Evolutionary conservation across 225 moss, liverwort and hornwort genomes (phyloP), one percentile per base, ranked within the genome.

Genomic region (Straminergon stramineum): DNA sequence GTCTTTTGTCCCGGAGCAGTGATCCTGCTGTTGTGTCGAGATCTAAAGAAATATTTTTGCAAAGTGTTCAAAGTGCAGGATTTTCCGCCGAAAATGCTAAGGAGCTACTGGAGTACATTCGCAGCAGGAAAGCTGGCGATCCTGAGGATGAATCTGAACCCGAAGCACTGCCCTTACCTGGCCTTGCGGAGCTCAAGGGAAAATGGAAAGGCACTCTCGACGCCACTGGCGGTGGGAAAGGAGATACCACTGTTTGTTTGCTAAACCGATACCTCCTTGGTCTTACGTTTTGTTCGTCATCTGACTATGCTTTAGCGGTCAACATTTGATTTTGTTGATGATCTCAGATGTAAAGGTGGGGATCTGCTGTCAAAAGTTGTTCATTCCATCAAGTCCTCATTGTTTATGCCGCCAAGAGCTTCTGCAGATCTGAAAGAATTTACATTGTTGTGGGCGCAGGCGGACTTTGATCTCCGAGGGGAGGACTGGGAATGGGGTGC

Each of bases 401-500:
- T 86, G 60, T 39, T 69, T 34, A 53, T 21, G 61, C 15, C 43
- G 61, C 34, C 80, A 68, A 65, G 69, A 88, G 68, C 62, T 84
- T 87, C 79, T 83, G 67, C 83, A 85, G 75, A 81, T 58, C 74
- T 92, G 77, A 91, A 63, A 64, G 82, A 84, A 53, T 52, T 43
- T 86, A 32, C 73, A 52, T 90, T 77, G 81, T 84, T 73, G 73
- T 84, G 88, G 86, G 81, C 74, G 88, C 95, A 99, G 99, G 99
- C 97, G 87, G 99, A 99, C 93, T 99, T 99, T 87, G 97, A 99
- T 88, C 93, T 99, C 63, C 95, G 95, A 85, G 99, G 99, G 81
- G 97, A 99, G 90, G 97, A 97, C 86, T 99, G 99, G 99, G 99
- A 99, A 92, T 99, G 99, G 99, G 99, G 99, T 68, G 93, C 96